Base-by-base conservation (phyloP, 768 basidiomycete genomes). In the Amanita inopinata region DNA sequence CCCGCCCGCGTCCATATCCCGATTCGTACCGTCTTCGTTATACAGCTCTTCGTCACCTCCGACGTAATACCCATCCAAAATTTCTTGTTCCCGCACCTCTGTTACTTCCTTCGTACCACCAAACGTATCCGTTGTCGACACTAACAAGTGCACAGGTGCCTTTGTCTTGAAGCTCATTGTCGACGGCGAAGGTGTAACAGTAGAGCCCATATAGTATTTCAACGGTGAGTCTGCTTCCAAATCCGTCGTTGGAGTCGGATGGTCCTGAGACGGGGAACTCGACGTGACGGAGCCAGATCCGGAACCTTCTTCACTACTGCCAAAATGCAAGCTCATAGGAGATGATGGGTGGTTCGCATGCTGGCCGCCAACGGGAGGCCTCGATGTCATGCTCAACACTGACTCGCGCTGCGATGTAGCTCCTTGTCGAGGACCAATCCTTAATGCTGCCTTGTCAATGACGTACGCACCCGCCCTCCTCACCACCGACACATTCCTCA, bases 401-500 rank as follows among this genome's bases (percentile, higher is more conserved):
- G 30, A 39, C 30, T 34, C 42, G 24, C 33, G 24, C 17, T 51
- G 38, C 27, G 46, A 40, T 41, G 50, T 43, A 38, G 45, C 20
- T 19, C 35, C 46, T 39, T 45, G 17, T 40, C 40, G 36, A 45
- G 36, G 14, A 45, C 49, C 31, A 45, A 45, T 15, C 49, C 54
- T 9, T 49, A 46, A 37, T 14, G 4, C 7, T 28, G 45, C 17
- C n/a, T 54, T 53, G 42, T 65, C 62, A 28, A 77, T 55, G 12
- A 77, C 65, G 33, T 70, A 73, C n/a, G 77, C 76, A 7, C 71
- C 64, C 9, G 73, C 67, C 38, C 71, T 61, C 43, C 72, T 62
- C 18, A 68, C 73, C 8, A 78, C 58, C 15, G 64, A 69, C 6
- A 66, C 71, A 40, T 62, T 63, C 37, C 69, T 58, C 5, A 74